These are phyloP conservation scores for Gleditsia sinensis DNA, from an alignment of 306 rosid species.

Conservation along the genomic window DNA sequence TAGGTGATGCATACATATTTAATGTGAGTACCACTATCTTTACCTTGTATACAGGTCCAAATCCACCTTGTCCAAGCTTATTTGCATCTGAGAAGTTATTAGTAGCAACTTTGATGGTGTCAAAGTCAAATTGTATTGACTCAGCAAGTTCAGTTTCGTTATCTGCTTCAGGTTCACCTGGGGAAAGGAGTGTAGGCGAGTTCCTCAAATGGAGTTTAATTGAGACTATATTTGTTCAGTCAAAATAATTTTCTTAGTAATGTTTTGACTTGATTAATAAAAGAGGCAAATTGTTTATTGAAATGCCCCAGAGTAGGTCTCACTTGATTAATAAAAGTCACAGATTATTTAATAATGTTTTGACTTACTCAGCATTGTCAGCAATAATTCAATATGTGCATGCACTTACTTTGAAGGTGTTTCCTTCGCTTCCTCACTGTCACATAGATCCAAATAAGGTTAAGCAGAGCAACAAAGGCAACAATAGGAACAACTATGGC, in stretches of 20 bases:
- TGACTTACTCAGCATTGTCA: too few relatives aligned
- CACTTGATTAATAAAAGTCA: too few relatives aligned
- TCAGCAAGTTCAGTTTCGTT: neutral
- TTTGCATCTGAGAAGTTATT: neutral
- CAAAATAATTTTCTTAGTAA: neutral
- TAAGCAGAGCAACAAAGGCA: neutral
- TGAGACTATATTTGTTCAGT: neutral
- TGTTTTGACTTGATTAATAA: too few relatives aligned
- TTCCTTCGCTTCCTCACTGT: constrained; percentile 1
- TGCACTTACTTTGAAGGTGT: neutral
- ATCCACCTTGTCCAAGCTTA: constrained; percentile 23
- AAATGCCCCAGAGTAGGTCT: neutral
- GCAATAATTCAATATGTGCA: neutral
- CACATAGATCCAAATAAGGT: constrained; percentile 7
- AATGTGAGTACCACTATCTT: neutral
- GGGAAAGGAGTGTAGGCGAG: neutral
- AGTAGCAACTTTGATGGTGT: neutral
- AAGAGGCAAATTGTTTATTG: neutral
- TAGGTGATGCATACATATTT: neutral
- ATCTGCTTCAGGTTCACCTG: neutral
- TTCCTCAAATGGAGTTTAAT: neutral
- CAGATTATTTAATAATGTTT: too few relatives aligned
- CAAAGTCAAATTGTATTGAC: constrained; percentile 12
- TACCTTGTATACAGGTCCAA: constrained; percentile 24
- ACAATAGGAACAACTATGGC: constrained; percentile 14